Conservation (phyloP, 2,329 filamentous ascomycete genomes). For the Endoconidiophora polonica region DNA sequence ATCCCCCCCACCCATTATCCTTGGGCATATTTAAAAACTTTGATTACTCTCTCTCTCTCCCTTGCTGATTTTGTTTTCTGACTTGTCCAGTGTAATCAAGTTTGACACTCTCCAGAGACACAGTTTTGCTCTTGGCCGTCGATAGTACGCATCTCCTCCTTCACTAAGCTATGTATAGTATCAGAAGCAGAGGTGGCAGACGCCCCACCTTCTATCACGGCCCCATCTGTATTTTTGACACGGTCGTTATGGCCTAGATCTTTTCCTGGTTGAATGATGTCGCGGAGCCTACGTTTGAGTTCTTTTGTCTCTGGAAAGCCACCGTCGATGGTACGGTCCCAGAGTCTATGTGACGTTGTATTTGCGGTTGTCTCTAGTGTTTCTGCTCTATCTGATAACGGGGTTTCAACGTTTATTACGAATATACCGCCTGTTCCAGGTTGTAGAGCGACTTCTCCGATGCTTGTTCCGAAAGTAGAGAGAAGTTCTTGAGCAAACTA, state of each 20-base stretch:
- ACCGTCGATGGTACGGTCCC: slow-evolving; percentile 75
- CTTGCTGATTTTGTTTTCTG: background rate
- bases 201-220: slow-evolving; percentile 7
- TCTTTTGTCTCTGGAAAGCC: slow-evolving; percentile 93
- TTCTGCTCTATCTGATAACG: slow-evolving; percentile 14
- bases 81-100: background rate
- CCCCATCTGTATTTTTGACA: slow-evolving; percentile 19
- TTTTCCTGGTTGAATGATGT: slow-evolving; percentile 61
- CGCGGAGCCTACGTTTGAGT: slow-evolving; percentile 67
- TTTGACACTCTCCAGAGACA: slow-evolving; percentile 4
- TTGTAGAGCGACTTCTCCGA: slow-evolving; percentile 78
- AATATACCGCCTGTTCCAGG: slow-evolving; percentile 77
- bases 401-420: slow-evolving; percentile 45
- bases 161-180: background rate
- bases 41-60: background rate
- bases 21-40: no score
- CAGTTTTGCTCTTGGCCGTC: background rate
- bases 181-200: background rate
- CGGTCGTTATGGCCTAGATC: slow-evolving; percentile 71
- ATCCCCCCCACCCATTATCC: no score
- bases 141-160: background rate
- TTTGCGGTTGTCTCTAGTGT: background rate
- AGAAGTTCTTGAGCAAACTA: slow-evolving; percentile 91
- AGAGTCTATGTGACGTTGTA: slow-evolving; percentile 35
- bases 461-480: slow-evolving; percentile 68